These are phyloP conservation scores for Pseudogymnoascus sp. DNA, from an alignment of 2,329 filamentous ascomycete genomes.

Conservation along the genomic window DNA sequence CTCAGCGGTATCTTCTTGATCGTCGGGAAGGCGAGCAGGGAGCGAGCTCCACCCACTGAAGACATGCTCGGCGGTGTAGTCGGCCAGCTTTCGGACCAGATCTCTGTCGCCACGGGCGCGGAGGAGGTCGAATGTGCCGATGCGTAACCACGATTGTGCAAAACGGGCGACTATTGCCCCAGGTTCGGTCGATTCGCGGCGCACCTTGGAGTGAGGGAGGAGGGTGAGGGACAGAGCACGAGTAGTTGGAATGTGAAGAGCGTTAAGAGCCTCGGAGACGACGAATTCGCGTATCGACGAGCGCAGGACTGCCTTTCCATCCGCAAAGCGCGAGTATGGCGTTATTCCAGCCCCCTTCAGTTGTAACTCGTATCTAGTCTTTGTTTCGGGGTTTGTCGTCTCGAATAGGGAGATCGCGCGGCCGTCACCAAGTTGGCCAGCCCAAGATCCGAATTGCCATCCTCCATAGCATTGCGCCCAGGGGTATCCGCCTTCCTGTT, in stretches of 20 bases:
- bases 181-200: slow-evolving; percentile 75
- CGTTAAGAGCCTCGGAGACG: slow-evolving; percentile 81
- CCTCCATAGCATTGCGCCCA: slow-evolving; percentile 99
- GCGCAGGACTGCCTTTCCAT: slow-evolving; percentile 86
- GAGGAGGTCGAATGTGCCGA: slow-evolving; percentile 95
- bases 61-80: slow-evolving; percentile 81
- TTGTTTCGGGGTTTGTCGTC: slow-evolving; percentile 64
- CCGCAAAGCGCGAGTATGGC: slow-evolving; percentile 92
- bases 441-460: slow-evolving; percentile 76
- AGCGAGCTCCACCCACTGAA: slow-evolving; percentile 82
- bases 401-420: slow-evolving; percentile 93
- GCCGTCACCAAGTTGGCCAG: slow-evolving; percentile 90
- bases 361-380: slow-evolving; percentile 79
- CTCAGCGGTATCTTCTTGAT: slow-evolving; percentile 42
- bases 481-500: slow-evolving; percentile 68
- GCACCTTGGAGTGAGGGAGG: slow-evolving; percentile 62
- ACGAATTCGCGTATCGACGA: slow-evolving; percentile 93
- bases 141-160: slow-evolving; percentile 81
- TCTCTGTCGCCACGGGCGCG: slow-evolving; percentile 71
- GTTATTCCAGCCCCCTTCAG: slow-evolving; percentile 90
- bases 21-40: slow-evolving; percentile 48
- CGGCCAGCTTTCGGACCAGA: slow-evolving; percentile 65
- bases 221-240: slow-evolving; percentile 76
- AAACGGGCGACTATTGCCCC: slow-evolving; percentile 90
- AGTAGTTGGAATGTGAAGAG: slow-evolving; percentile 77